A percentile compares a stretch with the other conserved stretches of the same genome.
Conservation (phyloP, 139 green algal genomes). For the Eudorina sp. region DNA sequence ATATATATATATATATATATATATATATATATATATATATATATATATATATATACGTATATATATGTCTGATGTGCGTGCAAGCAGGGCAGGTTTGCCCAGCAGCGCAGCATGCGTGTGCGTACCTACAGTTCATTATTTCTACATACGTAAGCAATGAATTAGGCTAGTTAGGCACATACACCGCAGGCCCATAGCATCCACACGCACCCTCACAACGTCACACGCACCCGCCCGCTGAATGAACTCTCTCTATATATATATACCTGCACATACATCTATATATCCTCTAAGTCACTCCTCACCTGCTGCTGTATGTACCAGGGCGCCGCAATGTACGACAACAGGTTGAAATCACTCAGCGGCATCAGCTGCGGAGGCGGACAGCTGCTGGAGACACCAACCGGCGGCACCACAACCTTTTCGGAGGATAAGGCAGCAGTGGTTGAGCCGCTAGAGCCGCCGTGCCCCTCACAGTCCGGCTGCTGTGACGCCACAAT, state of each 20-base stretch:
- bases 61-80: neutral
- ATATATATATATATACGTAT: neutral
- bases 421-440: too few relatives aligned
- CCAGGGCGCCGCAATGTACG: conserved; percentile 45
- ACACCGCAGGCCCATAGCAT: neutral
- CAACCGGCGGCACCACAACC: too few relatives aligned
- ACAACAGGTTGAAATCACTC: conserved; percentile 8
- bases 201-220: neutral
- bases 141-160: neutral
- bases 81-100: too few relatives aligned
- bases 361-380: neutral
- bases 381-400: too few relatives aligned
- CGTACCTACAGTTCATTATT: neutral
- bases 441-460: too few relatives aligned
- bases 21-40: neutral
- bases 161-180: neutral
- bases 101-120: neutral
- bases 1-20: neutral
- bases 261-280: too few relatives aligned
- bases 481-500: too few relatives aligned
- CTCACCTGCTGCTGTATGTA: conserved; percentile 60
- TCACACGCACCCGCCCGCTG: neutral
- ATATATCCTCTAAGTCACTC: neutral
- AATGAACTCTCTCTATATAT: neutral
- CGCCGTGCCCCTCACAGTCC: too few relatives aligned